These are phyloP conservation scores for Daldinia caldariorum DNA, from an alignment of 495 filamentous ascomycete species.

Conservation along the genomic window DNA sequence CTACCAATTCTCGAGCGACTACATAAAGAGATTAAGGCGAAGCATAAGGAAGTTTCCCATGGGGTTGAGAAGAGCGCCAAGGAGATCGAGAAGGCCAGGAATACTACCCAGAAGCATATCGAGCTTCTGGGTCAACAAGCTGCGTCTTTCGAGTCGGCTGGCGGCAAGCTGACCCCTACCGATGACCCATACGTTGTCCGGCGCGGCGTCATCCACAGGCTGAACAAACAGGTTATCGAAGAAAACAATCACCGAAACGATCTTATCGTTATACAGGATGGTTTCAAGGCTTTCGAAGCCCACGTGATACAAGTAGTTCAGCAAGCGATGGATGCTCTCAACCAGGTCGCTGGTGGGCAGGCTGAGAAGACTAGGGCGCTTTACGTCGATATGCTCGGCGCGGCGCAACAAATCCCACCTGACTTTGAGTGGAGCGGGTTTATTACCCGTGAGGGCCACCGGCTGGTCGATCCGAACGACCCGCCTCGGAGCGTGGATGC, in stretches of 20 bases:
- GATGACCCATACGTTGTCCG: conserved; percentile 91
- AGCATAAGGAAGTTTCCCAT: conserved; percentile 83
- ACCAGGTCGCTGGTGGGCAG: conserved; percentile 78
- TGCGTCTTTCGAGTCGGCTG: conserved; percentile 75
- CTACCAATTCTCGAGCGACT: conserved; percentile 88
- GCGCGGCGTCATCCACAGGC: conserved; percentile 80
- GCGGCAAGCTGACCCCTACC: conserved; percentile 69
- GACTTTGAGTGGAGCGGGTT: conserved; percentile 96
- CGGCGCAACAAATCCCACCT: conserved; percentile 80
- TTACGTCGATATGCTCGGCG: conserved; percentile 82
- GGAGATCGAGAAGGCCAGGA: conserved; percentile 88
- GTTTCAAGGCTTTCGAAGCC: conserved; percentile 86
- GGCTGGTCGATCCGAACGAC: conserved; percentile 82
- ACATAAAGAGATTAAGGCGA: conserved; percentile 95
- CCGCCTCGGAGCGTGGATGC: conserved; percentile 74
- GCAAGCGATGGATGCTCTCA: conserved; percentile 79
- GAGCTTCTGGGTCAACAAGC: conserved; percentile 89
- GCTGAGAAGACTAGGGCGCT: conserved; percentile 80
- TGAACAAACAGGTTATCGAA: conserved; percentile 90
- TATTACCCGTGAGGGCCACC: conserved; percentile 68
- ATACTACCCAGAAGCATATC: conserved; percentile 90
- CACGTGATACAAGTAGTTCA: conserved; percentile 88
- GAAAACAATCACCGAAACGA: conserved; percentile 96
- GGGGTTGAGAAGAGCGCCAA: conserved; percentile 91
- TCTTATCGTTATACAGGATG: conserved; percentile 85